phyloP scores from a whole-genome alignment of 2,329 filamentous ascomycete genomes.

The Nectriaceae sp. region DNA sequence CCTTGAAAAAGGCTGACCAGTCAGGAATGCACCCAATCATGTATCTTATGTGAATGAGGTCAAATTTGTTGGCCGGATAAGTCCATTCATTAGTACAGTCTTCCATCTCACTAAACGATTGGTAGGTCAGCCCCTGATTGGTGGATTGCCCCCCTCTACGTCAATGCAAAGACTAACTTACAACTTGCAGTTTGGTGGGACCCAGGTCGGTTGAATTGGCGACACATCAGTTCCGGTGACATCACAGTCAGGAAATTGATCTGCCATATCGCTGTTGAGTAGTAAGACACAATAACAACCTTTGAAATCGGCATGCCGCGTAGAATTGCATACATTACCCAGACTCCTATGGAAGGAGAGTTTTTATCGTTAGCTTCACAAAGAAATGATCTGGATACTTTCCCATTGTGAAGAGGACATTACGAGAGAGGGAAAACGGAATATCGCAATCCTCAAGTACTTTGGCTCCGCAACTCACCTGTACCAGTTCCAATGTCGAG shows the following conservation, averaged over 20 bases:
- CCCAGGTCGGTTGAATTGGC: conserved; percentile 1
- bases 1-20: conserved; percentile 1
- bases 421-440: too few species aligned
- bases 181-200: conserved; percentile 1
- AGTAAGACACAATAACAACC: background rate
- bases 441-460: background rate
- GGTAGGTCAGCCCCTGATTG: background rate
- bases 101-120: conserved; percentile 3
- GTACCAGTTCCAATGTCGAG: background rate
- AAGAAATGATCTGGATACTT: too few species aligned
- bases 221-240: conserved; percentile 4
- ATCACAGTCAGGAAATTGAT: conserved; percentile 1
- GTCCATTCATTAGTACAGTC: conserved; percentile 6
- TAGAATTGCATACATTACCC: background rate
- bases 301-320: background rate
- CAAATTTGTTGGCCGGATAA: background rate
- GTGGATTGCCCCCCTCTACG: too few species aligned
- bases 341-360: background rate
- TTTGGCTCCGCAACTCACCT: background rate
- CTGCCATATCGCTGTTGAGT: background rate
- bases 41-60: conserved; percentile 1
- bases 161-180: background rate
- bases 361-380: background rate
- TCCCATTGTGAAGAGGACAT: too few species aligned
- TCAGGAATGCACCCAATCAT: conserved; percentile 1